Conservation (phyloP, 2,329 filamentous ascomycete species). For the Beauveria brongniartii region DNA sequence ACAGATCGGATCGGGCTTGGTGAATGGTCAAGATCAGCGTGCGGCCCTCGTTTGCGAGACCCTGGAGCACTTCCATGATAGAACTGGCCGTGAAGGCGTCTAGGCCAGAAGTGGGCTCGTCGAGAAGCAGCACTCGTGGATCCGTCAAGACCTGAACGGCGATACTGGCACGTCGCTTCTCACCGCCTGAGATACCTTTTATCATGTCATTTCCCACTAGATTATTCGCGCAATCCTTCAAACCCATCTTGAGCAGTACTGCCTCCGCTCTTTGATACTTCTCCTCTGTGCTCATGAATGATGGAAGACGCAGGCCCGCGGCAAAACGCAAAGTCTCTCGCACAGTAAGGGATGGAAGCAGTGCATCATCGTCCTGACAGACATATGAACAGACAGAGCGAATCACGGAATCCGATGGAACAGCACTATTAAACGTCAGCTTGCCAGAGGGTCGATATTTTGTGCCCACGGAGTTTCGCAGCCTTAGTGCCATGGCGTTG, state of each 20-base stretch:
- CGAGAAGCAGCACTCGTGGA: constrained; percentile 62
- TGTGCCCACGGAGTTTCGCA: constrained; percentile 54
- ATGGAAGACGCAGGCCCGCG: constrained; percentile 61
- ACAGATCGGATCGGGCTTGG: constrained; percentile 66
- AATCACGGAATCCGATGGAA: constrained; percentile 60
- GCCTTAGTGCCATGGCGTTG: constrained; percentile 62
- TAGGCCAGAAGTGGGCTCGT: constrained; percentile 68
- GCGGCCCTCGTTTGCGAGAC: constrained; percentile 63
- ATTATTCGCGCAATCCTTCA: constrained; percentile 72
- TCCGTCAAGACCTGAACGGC: constrained; percentile 71
- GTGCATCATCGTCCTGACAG: constrained; percentile 68
- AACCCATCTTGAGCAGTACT: constrained; percentile 63
- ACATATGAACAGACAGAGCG: constrained; percentile 69
- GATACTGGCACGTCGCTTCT: constrained; percentile 70
- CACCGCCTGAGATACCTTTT: constrained; percentile 73
- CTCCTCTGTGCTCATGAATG: constrained; percentile 60
- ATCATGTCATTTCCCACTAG: constrained; percentile 63
- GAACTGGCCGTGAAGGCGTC: constrained; percentile 73
- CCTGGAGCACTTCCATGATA: constrained; percentile 65
- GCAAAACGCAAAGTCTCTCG: constrained; percentile 66
- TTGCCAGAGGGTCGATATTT: constrained; percentile 54
- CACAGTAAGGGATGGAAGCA: constrained; percentile 67
- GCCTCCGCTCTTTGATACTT: constrained; percentile 63
- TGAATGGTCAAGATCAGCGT: constrained; percentile 73
- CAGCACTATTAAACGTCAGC: constrained; percentile 61